Base-by-base conservation (phyloP, 352 stramenopile genomes). In the Thalassiosira mediterranea region DNA sequence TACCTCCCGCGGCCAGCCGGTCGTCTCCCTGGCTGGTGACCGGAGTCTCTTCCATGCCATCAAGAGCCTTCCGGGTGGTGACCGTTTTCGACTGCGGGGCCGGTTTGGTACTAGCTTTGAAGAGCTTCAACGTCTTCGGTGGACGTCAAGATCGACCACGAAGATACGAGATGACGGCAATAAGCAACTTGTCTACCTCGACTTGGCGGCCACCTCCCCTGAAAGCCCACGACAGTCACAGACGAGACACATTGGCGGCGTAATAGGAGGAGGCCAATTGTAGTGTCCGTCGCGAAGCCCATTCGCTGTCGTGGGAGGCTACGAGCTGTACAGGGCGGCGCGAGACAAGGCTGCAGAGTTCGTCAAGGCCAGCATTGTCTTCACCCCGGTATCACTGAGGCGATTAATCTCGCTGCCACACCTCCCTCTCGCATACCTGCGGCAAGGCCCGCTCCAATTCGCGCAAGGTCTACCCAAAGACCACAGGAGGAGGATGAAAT, bases 281-380 rank as follows among this genome's bases (percentile, higher is more conserved):
- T 26, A 96, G 96, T 62, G 93, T 96, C 5, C 93, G 96, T 80
- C 69, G 93, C 2, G 93, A 91, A 23, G 93, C 91, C n/a, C 91
- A 96, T 71, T 66, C 73, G 4, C 56, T 96, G 8, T 90, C 88
- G 17, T 87, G 87, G n/a, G 78, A 91, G 46, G 90, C 91, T 28
- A 96, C 26, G 79, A 89, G 11, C 79, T 74, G 7, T 96, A 95
- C 68, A 91, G 96, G 72, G 59, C 52, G 5, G 87, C 91, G 15
- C 81, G 93, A 21, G 88, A 94, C 60, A 88, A 84, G 32, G 78
- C 95, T 17, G 72, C 72, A 1, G 62, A 53, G 3, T 95, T 96
- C 71, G 65, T 96, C 1, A 89, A 94, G 67, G 90, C 88, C 0
- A 19, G 72, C 13, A 88, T 95, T 77, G 71, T 96, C 0, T 96